phyloP scores from a whole-genome alignment of 106 monocot species.

The Dendrobium nobile region DNA sequence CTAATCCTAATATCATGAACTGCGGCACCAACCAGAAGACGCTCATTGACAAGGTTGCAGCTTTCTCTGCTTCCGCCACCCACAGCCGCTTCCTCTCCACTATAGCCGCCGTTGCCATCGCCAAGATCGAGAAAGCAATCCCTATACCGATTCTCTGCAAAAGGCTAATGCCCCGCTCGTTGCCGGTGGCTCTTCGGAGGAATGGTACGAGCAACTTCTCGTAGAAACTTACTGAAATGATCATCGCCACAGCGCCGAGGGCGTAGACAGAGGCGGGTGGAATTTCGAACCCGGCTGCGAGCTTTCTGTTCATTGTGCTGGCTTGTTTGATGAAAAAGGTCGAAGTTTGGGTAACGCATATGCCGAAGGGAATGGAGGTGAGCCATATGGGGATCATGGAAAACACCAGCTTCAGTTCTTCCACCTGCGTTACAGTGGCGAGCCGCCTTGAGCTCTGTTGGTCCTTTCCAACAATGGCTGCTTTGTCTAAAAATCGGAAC shows the following conservation, averaged over 20 bases:
- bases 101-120: constrained; percentile 36
- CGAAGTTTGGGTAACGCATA: constrained; percentile 41
- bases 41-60: constrained; percentile 17
- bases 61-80: background rate
- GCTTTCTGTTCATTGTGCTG: constrained; percentile 41
- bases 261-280: constrained; percentile 61
- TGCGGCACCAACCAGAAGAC: constrained; percentile 77
- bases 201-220: constrained; percentile 63
- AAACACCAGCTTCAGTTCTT: constrained; percentile 58
- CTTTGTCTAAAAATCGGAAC: constrained; percentile 73
- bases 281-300: constrained; percentile 33
- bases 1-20: constrained; percentile 61
- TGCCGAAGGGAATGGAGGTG: constrained; percentile 37
- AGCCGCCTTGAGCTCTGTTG: constrained; percentile 11
- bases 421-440: constrained; percentile 72
- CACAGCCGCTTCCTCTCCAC: constrained; percentile 43
- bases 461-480: constrained; percentile 33
- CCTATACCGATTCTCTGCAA: constrained; percentile 64
- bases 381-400: constrained; percentile 64
- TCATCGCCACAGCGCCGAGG: constrained; percentile 53
- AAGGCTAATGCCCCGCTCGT: constrained; percentile 57
- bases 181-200: constrained; percentile 31
- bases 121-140: constrained; percentile 30
- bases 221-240: constrained; percentile 42
- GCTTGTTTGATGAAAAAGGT: constrained; percentile 92